Base-by-base conservation (phyloP, 2,329 filamentous ascomycete species). In the Diplodia scrobiculata region DNA sequence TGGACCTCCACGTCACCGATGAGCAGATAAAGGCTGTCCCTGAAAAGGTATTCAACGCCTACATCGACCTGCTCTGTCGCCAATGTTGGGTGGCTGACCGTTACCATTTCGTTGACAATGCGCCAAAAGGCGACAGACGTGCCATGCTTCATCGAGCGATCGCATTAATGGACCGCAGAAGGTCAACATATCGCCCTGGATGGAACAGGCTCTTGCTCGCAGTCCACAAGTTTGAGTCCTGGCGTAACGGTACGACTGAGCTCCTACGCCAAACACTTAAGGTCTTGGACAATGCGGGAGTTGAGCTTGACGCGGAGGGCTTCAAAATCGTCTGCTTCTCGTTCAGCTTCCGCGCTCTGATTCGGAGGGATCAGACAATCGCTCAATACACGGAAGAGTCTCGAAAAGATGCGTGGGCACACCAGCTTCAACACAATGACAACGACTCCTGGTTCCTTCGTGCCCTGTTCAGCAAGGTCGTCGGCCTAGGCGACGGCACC, bases 31-130 rank as follows among this genome's bases (percentile, higher is more conserved):
- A 68, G 71, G 34, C 66, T 68, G 32, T 69, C 81, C 6, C 79
- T 0, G 66, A 75, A 19, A 66, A 71, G 51, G 66, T 83, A 1
- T 81, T 88, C 66, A 75, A 77, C 6, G 82, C 84, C 2, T 87
- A 84, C 70, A 78, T 89, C 55, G 65, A 71, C 21, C 73, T 84
- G n/a, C 75, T 85, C n/a, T 83, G 81, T 68, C 75, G 78, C 29
- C 72, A 79, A 51, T 74, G 71, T 19, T 75, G 70, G 19, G 70
- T 68, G 0, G 71, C 74, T 62, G 73, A 73, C 27, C 10, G 14
- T 2, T 62, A 36, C n/a, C 58, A 62, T 47, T 41, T n/a, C 4
- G 45, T n/a, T 7, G 25, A 17, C 10, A 14, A 17, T 21, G 27
- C 6, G 1, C 29, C 11, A 50, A n/a, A 29, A 5, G 58, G 58